phyloP scores from a whole-genome alignment of 2,329 filamentous ascomycete species.

The Aspergillus vadensis region DNA sequence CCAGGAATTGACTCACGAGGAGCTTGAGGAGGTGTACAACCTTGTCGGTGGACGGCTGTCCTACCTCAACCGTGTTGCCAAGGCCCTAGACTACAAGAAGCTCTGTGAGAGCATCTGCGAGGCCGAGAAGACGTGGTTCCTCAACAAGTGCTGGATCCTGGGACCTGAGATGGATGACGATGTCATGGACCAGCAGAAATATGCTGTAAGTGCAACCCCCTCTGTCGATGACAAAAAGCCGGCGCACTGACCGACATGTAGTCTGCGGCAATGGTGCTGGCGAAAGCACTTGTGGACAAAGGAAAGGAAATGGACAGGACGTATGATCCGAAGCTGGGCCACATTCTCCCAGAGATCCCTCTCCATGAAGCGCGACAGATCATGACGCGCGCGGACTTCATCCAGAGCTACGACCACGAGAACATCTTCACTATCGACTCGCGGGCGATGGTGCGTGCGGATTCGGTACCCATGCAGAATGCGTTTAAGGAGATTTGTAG shows the following conservation, averaged over 20 bases:
- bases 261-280: constrained; percentile 91
- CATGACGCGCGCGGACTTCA: constrained; percentile 95
- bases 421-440: constrained; percentile 96
- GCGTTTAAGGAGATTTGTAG: constrained; percentile 84
- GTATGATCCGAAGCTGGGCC: constrained; percentile 68
- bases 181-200: constrained; percentile 98
- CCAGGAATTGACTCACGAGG: constrained; percentile 54
- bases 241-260: constrained; percentile 38
- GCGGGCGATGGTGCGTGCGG: constrained; percentile 81
- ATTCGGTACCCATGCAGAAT: constrained; percentile 93
- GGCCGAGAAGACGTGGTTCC: constrained; percentile 74
- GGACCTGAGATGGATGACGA: constrained; percentile 87
- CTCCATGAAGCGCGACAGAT: constrained; percentile 84
- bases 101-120: constrained; percentile 74
- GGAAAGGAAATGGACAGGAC: constrained; percentile 64
- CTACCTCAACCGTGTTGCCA: constrained; percentile 88
- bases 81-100: constrained; percentile 73
- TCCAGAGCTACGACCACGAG: constrained; percentile 85
- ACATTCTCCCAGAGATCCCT: constrained; percentile 76
- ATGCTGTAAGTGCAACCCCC: constrained; percentile 64
- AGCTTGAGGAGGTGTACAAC: constrained; percentile 79
- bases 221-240: neutral
- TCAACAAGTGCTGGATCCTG: constrained; percentile 77
- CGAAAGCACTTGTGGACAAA: constrained; percentile 83
- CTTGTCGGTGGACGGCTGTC: constrained; percentile 84